These are phyloP conservation scores for Hypoxylon fragiforme DNA, from an alignment of 495 filamentous ascomycete species.

Conservation along the genomic window DNA sequence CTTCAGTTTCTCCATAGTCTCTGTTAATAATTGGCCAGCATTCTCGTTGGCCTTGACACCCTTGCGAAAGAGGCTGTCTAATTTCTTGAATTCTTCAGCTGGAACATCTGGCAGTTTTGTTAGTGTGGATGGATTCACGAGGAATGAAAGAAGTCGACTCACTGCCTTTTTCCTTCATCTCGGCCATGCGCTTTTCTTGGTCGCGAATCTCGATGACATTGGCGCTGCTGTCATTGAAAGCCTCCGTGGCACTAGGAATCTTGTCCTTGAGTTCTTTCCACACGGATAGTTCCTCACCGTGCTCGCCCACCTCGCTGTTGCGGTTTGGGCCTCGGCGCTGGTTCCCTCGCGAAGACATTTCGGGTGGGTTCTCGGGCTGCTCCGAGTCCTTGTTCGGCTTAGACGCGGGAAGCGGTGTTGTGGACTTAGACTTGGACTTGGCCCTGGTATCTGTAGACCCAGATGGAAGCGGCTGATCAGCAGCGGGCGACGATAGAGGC, in stretches of 20 bases:
- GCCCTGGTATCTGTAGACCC: background rate
- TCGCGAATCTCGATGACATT: conserved; percentile 43
- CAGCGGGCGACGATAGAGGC: background rate
- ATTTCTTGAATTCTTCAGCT: conserved; percentile 37
- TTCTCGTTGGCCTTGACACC: conserved; percentile 49
- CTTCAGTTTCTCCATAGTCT: conserved; percentile 50
- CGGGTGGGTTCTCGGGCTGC: background rate
- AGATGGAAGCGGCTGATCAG: background rate
- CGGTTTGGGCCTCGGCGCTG: conserved; percentile 52
- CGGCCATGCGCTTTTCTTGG: conserved; percentile 50
- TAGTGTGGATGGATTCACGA: no score
- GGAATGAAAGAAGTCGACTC: no score
- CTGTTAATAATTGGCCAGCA: conserved; percentile 40
- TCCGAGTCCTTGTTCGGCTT: background rate
- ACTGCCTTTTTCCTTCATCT: conserved; percentile 41
- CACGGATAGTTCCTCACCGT: conserved; percentile 51
- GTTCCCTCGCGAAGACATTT: conserved; percentile 52
- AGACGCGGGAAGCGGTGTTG: background rate
- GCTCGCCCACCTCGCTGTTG: conserved; percentile 48
- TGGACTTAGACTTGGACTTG: background rate
- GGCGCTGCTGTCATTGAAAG: conserved; percentile 48
- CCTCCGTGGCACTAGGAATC: conserved; percentile 41
- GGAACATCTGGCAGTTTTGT: conserved; percentile 24
- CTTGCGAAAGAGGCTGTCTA: conserved; percentile 46
- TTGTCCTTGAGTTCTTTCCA: conserved; percentile 53